Conservation (phyloP, 257 asterid genomes). For the Eucommia ulmoides region DNA sequence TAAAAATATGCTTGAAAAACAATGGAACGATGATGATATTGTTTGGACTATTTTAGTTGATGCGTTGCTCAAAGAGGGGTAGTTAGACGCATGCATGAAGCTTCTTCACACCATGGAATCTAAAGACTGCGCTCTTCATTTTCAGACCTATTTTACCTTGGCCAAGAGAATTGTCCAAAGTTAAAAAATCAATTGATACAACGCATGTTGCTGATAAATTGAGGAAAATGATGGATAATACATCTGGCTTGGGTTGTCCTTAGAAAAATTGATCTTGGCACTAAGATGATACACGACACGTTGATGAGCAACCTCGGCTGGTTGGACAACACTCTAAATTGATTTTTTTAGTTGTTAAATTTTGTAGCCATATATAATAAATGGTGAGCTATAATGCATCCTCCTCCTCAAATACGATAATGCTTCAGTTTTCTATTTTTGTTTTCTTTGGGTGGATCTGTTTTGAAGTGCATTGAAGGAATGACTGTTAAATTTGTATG, state of each 20-base stretch:
- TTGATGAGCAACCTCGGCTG: background rate
- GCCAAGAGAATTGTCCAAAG: constrained; percentile 47
- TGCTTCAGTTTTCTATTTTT: too few relatives aligned
- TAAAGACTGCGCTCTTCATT: constrained; percentile 37
- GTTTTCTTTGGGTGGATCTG: constrained; percentile 1
- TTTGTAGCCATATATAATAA: too few relatives aligned
- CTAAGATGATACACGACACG: background rate
- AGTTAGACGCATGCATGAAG: constrained; percentile 43
- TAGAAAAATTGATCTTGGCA: too few relatives aligned
- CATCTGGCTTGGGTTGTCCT: constrained; percentile 17
- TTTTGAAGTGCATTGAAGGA: constrained; percentile 1
- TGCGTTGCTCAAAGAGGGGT: constrained; percentile 62
- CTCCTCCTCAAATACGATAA: background rate
- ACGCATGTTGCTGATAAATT: constrained; percentile 17
- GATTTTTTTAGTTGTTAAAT: too few relatives aligned
- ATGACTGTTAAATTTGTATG: background rate
- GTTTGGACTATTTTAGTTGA: constrained; percentile 86
- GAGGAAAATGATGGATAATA: constrained; percentile 16
- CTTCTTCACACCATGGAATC: constrained; percentile 56
- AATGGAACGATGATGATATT: constrained; percentile 71
- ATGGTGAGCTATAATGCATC: constrained; percentile 2
- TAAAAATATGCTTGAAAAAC: constrained; percentile 46
- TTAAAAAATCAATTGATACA: constrained; percentile 19
- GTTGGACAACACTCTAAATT: too few relatives aligned
- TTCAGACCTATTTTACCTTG: constrained; percentile 39